These are phyloP conservation scores for Phytophthora meadii DNA, from an alignment of 352 stramenopile species.

Conservation along the genomic window DNA sequence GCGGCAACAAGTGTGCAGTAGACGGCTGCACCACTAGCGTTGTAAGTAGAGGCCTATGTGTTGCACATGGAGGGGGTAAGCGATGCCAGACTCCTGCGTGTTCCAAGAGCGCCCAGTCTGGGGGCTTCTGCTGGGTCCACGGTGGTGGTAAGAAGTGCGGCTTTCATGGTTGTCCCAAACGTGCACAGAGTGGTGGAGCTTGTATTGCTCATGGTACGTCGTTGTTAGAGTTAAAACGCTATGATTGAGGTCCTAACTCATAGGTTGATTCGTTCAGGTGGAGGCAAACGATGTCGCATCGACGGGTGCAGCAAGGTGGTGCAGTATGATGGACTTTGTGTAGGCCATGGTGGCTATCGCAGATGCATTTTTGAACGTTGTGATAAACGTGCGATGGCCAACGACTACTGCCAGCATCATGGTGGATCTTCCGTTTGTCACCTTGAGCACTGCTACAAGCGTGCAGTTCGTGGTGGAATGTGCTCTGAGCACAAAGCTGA, in stretches of 20 bases:
- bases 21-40: slow-evolving; percentile 56
- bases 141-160: slow-evolving; percentile 70
- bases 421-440: slow-evolving; percentile 44
- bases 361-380: slow-evolving; percentile 49
- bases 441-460: slow-evolving; percentile 25
- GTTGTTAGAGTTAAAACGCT: no score
- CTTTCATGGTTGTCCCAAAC: slow-evolving; percentile 47
- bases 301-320: slow-evolving; percentile 70
- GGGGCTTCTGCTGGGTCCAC: slow-evolving; percentile 53
- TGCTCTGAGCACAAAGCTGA: slow-evolving; percentile 36
- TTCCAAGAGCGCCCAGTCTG: slow-evolving; percentile 44
- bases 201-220: slow-evolving; percentile 55
- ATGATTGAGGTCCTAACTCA: no score
- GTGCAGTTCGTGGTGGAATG: slow-evolving; percentile 37
- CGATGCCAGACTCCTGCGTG: slow-evolving; percentile 37
- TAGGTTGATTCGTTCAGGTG: slow-evolving; percentile 27
- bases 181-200: slow-evolving; percentile 55
- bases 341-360: slow-evolving; percentile 59
- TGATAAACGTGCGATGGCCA: slow-evolving; percentile 46
- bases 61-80: slow-evolving; percentile 64
- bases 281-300: slow-evolving; percentile 57
- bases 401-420: slow-evolving; percentile 53
- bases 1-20: slow-evolving; percentile 56
- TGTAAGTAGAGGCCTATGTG: slow-evolving; percentile 61
- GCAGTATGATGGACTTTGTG: slow-evolving; percentile 68